These are phyloP conservation scores for Oryza nivara DNA, from an alignment of 176 grass and related monocot species.

Conservation along the genomic window DNA sequence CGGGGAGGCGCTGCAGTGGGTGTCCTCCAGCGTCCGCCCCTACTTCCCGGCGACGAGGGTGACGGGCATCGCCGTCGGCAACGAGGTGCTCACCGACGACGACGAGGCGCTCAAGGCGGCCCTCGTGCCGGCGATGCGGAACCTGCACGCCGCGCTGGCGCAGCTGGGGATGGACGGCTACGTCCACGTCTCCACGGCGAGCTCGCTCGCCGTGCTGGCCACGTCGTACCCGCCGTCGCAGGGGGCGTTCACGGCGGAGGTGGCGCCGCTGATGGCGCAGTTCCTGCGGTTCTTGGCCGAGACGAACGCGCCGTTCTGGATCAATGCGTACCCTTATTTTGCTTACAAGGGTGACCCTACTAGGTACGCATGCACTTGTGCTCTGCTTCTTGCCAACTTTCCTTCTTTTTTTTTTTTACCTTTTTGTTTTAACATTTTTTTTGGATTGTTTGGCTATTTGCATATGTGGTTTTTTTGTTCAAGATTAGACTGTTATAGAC, in stretches of 20 bases:
- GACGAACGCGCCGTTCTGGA: slow-evolving; percentile 78
- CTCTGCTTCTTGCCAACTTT: neutral
- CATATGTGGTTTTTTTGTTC: too few species aligned
- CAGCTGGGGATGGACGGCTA: slow-evolving; percentile 68
- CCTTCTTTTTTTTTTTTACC: neutral
- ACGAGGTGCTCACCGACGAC: slow-evolving; percentile 81
- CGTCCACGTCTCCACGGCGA: slow-evolving; percentile 80
- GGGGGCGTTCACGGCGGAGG: slow-evolving; percentile 65
- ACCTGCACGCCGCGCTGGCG: slow-evolving; percentile 70
- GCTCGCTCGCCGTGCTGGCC: slow-evolving; percentile 76
- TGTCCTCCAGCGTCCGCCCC: slow-evolving; percentile 53
- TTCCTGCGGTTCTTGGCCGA: slow-evolving; percentile 71
- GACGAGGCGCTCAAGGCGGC: slow-evolving; percentile 70
- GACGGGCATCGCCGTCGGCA: slow-evolving; percentile 84
- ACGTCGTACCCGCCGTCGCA: slow-evolving; percentile 90
- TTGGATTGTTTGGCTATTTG: neutral
- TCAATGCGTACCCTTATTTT: slow-evolving; percentile 94
- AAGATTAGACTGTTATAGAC: too few species aligned
- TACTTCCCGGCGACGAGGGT: slow-evolving; percentile 85
- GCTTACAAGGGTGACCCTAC: slow-evolving; percentile 82
- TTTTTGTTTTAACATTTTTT: too few species aligned
- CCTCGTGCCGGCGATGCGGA: slow-evolving; percentile 85
- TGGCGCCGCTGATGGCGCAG: slow-evolving; percentile 55
- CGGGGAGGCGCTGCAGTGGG: slow-evolving; percentile 66
- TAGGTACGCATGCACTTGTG: neutral